Base-by-base conservation (phyloP, 257 asterid genomes). In the Primulina tabacum region DNA sequence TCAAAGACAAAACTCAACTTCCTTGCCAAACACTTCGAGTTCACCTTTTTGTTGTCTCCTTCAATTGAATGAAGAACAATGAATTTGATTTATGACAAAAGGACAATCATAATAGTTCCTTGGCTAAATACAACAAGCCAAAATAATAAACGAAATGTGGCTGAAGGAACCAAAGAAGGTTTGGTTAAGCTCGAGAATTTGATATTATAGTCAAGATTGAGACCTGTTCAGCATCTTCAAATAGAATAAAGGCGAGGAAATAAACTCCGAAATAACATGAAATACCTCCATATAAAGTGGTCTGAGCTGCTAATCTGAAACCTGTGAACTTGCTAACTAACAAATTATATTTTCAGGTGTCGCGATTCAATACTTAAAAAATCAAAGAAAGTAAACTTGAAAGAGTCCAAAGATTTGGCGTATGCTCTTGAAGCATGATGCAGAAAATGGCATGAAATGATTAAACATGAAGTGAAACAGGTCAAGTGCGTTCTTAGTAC, bases 131-230 rank as follows among this genome's bases (percentile, higher is more conserved):
- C 60, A 66, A 72, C 70, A 75, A 75, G 56, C 61, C 80, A 26
- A 61, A 38, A 33, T 64, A 72, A 75, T n/a, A 68, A 81, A 75
- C 83, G 65, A 72, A 75, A 9, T 77, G 24, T 72, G 77, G 79
- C 66, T 61, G 76, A 76, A 37, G 67, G 30, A 69, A 76, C 66
- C 77, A 65, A 80, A 67, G 77, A 40, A 73, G 61, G 61, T 59
- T 40, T 57, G 29, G 47, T 16, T 43, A n/a, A 56, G 60, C 30
- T 8, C 60, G 7, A 30, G 17, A 10, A 30, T 58, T 0, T 24
- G 62, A 14, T 26, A 32, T 60, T 38, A 24, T 18, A 20, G 16
- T 43, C 38, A 38, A 73, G 61, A 43, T 53, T 37, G 20, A 50
- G 38, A 55, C 52, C n/a, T 65, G 28, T 65, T 65, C 70, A 60